Base-by-base conservation (phyloP, 2,329 filamentous ascomycete genomes). In the Talaromyces sp. region DNA sequence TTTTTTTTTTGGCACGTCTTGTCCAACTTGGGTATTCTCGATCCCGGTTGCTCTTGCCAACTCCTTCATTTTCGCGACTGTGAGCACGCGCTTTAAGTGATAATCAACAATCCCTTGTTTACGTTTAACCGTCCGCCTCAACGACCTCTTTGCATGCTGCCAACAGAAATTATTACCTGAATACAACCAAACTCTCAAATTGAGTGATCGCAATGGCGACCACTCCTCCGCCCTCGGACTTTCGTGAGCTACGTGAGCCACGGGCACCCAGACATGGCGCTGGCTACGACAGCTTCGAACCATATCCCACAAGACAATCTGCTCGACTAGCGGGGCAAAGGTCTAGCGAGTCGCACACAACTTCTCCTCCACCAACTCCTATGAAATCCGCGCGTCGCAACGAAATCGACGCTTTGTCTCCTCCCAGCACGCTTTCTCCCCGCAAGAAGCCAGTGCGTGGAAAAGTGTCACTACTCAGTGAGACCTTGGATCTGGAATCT, bases 211-310 rank as follows among this genome's bases (percentile, higher is more conserved):
- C 64, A 61, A 82, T 81, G 79, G 76, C 79, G 61, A 76, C 79
- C 43, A 82, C 80, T 70, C 80, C 80, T 63, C 80, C 80, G n/a
- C 80, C 80, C 56, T 80, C 80, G 17, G 74, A 76, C 41, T 74
- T 75, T 31, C 68, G 79, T 62, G 77, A 77, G 57, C 81, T 59
- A 19, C 72, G 76, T n/a, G 77, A 77, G 57, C 81, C 81, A 52
- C 72, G 74, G 49, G 80, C 80, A 66, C 81, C 81, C 59, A 77
- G 76, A 63, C 78, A 82, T 74, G 81, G 81, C 54, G 70, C 79
- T 65, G 75, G 74, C 64, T 80, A 82, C 69, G 78, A 82, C 68
- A 68, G 72, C 39, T 79, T 76, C 68, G 76, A 76, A 50, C 77
- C 76, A 25, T 78, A 79, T 69, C 70, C 76, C 9, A 77, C 77